These are phyloP conservation scores for Picea abies DNA, from an alignment of 83 land plant genomes.

Conservation along the genomic window DNA sequence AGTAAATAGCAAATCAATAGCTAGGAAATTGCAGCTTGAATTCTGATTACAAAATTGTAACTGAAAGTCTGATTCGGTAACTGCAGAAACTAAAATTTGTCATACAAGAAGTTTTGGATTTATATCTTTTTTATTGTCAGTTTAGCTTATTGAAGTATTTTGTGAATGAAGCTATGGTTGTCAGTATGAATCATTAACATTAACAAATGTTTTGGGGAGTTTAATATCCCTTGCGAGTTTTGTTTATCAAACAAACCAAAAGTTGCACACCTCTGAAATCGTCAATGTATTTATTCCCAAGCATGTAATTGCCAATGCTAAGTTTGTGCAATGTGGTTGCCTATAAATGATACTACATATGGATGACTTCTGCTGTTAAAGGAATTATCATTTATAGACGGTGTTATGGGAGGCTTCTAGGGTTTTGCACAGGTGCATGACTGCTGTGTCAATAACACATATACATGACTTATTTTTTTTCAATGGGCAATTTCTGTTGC, in stretches of 20 bases:
- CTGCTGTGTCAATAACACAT: no score
- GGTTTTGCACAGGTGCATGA: no score
- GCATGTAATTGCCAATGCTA: neutral
- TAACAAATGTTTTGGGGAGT: neutral
- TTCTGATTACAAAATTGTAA: neutral
- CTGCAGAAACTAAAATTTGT: neutral
- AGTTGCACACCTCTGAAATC: neutral
- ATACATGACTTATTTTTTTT: no score
- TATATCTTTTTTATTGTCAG: neutral
- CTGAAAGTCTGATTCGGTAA: neutral
- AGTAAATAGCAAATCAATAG: neutral
- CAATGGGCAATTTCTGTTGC: no score
- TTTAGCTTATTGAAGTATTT: neutral
- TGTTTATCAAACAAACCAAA: neutral
- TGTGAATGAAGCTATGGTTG: constrained; percentile 6
- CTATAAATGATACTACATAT: neutral
- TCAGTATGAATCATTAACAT: neutral
- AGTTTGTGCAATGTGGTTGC: neutral
- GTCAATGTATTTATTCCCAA: neutral
- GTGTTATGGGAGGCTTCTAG: no score
- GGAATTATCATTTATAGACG: no score
- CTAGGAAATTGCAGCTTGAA: neutral
- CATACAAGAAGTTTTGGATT: neutral
- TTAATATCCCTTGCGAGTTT: neutral
- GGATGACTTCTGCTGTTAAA: neutral